Evolutionary conservation across 805 yeast species (phyloP), one percentile per base, ranked within the genome.

Genomic region (Candida incommunis): DNA sequence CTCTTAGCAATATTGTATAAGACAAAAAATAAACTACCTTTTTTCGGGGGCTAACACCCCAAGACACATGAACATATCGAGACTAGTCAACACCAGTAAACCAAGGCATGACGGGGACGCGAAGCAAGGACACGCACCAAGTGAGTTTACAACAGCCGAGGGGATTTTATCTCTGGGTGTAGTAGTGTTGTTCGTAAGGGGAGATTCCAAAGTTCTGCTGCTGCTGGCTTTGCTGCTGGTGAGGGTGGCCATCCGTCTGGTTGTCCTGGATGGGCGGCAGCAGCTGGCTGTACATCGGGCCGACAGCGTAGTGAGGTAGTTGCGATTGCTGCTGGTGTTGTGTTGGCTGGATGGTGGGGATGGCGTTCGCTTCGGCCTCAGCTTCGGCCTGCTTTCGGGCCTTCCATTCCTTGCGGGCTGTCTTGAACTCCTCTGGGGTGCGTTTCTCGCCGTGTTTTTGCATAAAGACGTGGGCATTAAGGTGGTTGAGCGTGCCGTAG

Each of bases 401-500:
- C 51, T 68, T 68, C 52, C 71, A 58, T 45, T 63, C 57, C 42
- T 63, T 70, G 43, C 80, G 63, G 26, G 74, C 62, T 47, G 69
- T 71, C 51, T 67, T 66, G 55, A 76, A 75, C 55, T 76, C 80
- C 34, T 70, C 70, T 1, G 80, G 78, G 29, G 62, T 59, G 27
- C 80, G 63, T 55, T 73, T 75, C 18, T 63, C 58, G 7, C 81
- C 81, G 54, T 75, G 81, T 15, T 63, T 64, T 47, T 76, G 78
- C 50, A 71, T 63, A 1, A 65, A 53, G 29, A 75, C 71, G 53
- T 75, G 81, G 13, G 78, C 75, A 51, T 75, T 75, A 27, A 75
- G 59, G 54, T 75, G 81, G 54, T 76, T 75, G 35, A 75, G 63
- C 3, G 81, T 76, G 13, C 81, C 81, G 52, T 75, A 75, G 5